Percentiles rank a stretch among this genome's conserved stretches.
Evolutionary conservation across 495 filamentous ascomycete genomes (phyloP).

Genomic region (Hypoxylon rickii): DNA sequence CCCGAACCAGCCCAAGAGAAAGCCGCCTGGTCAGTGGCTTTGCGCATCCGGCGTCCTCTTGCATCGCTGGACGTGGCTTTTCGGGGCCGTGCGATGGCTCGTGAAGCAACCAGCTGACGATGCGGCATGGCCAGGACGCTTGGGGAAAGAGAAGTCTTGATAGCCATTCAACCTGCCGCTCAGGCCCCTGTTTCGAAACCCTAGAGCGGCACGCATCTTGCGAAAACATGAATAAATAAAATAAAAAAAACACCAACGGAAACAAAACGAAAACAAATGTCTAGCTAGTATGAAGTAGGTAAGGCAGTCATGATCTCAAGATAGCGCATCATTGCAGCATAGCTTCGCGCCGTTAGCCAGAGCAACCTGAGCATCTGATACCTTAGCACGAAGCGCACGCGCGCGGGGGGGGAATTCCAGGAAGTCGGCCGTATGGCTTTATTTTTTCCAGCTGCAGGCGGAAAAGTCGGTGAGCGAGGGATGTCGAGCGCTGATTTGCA

Average conservation of each 20-base stretch:
- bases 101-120: too few species aligned
- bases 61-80: not conserved
- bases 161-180: too few species aligned
- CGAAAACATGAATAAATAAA: too few species aligned
- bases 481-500: slow-evolving; percentile 32
- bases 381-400: too few species aligned
- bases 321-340: slow-evolving; percentile 13
- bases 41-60: not conserved
- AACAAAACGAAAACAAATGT: not conserved
- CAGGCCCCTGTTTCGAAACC: too few species aligned
- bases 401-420: slow-evolving; percentile 30
- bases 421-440: too few species aligned
- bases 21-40: too few species aligned
- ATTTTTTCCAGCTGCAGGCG: slow-evolving; percentile 9
- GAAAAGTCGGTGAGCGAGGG: slow-evolving; percentile 33
- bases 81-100: not conserved
- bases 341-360: slow-evolving; percentile 1
- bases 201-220: too few species aligned
- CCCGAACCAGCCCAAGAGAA: too few species aligned
- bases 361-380: slow-evolving; percentile 28
- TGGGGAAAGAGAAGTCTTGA: too few species aligned
- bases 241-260: too few species aligned
- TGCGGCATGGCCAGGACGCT: too few species aligned
- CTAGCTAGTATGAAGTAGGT: slow-evolving; percentile 1
- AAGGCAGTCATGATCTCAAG: slow-evolving; percentile 23